A percentile compares a stretch with the other conserved stretches of the same genome.
Evolutionary conservation across 1,139 yeast genomes (phyloP).

Genomic region (Lodderomyces beijingensis): DNA sequence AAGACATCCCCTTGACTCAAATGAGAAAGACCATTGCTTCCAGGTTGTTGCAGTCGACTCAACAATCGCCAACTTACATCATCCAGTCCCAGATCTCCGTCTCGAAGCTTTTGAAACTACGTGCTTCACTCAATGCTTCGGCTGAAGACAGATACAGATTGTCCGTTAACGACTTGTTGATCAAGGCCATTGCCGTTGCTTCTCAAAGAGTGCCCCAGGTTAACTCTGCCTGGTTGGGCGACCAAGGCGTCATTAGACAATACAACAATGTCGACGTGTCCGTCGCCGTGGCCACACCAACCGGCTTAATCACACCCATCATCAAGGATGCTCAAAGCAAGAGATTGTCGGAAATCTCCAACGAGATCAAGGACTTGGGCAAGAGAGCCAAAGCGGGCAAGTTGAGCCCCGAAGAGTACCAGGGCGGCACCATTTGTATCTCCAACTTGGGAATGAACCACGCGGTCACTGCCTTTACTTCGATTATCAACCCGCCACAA

Average conservation of each 20-base stretch:
- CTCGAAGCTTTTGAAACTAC: conserved; percentile 83
- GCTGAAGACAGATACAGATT: conserved; percentile 87
- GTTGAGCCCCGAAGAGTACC: conserved; percentile 92
- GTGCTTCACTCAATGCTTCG: conserved; percentile 81
- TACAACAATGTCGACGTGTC: conserved; percentile 91
- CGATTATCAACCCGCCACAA: conserved; percentile 98
- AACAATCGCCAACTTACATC: conserved; percentile 84
- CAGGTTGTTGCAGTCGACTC: conserved; percentile 83
- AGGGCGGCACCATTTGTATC: conserved; percentile 98
- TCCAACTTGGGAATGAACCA: conserved; percentile 98
- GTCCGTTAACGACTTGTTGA: conserved; percentile 89
- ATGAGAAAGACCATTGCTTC: conserved; percentile 95
- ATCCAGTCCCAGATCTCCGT: conserved; percentile 86
- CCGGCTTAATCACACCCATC: conserved; percentile 95
- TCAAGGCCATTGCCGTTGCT: conserved; percentile 93
- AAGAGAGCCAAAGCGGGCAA: conserved; percentile 94
- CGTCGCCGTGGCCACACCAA: conserved; percentile 97
- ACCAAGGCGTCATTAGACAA: conserved; percentile 87
- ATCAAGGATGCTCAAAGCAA: conserved; percentile 81
- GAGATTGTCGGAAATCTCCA: conserved; percentile 80
- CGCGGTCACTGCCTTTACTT: conserved; percentile 89
- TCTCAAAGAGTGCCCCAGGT: conserved; percentile 88
- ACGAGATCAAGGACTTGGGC: conserved; percentile 86
- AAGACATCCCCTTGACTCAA: conserved; percentile 79
- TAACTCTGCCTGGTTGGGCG: conserved; percentile 90